A percentile compares a stretch with the other conserved stretches of the same genome.
Conservation (phyloP, 345 rosid species). For the Iberis pinnata region DNA sequence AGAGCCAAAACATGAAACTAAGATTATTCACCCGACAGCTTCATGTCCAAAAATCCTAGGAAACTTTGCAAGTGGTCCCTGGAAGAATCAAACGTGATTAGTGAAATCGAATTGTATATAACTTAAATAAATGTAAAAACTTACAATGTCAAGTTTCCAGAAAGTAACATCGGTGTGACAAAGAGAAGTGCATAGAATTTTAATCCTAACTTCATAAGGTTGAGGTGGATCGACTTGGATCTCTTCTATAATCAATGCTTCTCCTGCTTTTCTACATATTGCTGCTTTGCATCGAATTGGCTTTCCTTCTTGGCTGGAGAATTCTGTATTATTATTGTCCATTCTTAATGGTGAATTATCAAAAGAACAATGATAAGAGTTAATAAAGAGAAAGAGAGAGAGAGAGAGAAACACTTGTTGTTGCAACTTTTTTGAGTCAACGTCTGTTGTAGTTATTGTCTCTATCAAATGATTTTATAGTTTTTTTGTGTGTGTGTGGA, state of each 20-base stretch:
- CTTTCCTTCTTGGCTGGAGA: constrained; percentile 29
- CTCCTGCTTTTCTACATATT: constrained; percentile 43
- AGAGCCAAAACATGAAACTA: too few species aligned
- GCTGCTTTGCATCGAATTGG: constrained; percentile 65
- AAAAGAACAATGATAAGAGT: neutral
- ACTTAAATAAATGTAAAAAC: neutral
- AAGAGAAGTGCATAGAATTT: constrained; percentile 59
- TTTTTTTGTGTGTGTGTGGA: too few species aligned
- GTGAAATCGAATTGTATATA: neutral
- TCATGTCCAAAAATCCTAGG: constrained; percentile 72
- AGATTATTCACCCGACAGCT: constrained; percentile 47
- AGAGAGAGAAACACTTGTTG: neutral
- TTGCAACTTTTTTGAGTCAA: too few species aligned
- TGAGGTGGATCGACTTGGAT: constrained; percentile 62
- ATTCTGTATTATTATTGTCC: too few species aligned
- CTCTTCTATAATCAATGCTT: constrained; percentile 50
- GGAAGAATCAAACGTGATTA: neutral
- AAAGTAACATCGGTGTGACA: constrained; percentile 51
- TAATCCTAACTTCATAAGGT: constrained; percentile 61
- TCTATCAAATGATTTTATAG: too few species aligned
- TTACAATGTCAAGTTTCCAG: constrained; percentile 40
- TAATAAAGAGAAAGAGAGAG: neutral
- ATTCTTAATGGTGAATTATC: constrained; percentile 11
- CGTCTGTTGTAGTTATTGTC: too few species aligned
- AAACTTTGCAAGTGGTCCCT: constrained; percentile 41